Percentiles rank a stretch among this genome's conserved stretches.
These are phyloP conservation scores for Lentinula sp. DNA, from an alignment of 768 basidiomycete genomes.

Conservation along the genomic window DNA sequence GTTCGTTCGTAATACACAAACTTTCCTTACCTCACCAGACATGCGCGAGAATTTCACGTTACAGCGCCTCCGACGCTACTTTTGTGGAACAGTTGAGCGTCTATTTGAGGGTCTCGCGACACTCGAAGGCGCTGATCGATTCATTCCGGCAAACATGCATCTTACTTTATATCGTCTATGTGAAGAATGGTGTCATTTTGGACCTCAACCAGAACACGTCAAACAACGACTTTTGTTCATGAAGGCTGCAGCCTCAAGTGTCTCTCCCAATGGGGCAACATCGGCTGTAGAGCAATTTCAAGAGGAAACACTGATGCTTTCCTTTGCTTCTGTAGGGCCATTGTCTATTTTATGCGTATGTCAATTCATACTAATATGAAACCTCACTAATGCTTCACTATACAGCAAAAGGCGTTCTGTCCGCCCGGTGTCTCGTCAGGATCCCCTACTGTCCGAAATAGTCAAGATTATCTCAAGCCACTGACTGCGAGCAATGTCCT, in stretches of 20 bases:
- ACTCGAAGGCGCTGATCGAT: conserved; percentile 70
- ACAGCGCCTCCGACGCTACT: conserved; percentile 81
- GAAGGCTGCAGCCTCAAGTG: conserved; percentile 58
- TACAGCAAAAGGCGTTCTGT: conserved; percentile 75
- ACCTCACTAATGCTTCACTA: conserved; percentile 1
- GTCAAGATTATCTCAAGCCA: conserved; percentile 45
- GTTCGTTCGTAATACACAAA: conserved; percentile 79
- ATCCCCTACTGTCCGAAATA: conserved; percentile 58
- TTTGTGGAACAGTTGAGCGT: conserved; percentile 84
- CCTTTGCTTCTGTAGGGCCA: conserved; percentile 80
- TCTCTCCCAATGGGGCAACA: conserved; percentile 44
- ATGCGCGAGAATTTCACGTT: conserved; percentile 71
- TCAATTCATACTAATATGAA: conserved; percentile 13
- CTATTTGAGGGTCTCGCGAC: conserved; percentile 72
- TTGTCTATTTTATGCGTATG: conserved; percentile 84
- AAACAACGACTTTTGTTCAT: conserved; percentile 67
- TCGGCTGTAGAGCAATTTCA: conserved; percentile 55
- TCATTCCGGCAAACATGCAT: conserved; percentile 70
- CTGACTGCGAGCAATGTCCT: conserved; percentile 47
- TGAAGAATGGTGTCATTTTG: conserved; percentile 91
- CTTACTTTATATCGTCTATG: conserved; percentile 78
- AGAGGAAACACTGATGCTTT: conserved; percentile 65
- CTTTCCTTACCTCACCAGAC: conserved; percentile 66
- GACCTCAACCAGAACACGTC: conserved; percentile 64
- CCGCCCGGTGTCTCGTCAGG: conserved; percentile 49